Percentiles rank a stretch among this genome's conserved stretches.
Conservation (phyloP, 208 protist genomes). For the Crithidia mellificae region DNA sequence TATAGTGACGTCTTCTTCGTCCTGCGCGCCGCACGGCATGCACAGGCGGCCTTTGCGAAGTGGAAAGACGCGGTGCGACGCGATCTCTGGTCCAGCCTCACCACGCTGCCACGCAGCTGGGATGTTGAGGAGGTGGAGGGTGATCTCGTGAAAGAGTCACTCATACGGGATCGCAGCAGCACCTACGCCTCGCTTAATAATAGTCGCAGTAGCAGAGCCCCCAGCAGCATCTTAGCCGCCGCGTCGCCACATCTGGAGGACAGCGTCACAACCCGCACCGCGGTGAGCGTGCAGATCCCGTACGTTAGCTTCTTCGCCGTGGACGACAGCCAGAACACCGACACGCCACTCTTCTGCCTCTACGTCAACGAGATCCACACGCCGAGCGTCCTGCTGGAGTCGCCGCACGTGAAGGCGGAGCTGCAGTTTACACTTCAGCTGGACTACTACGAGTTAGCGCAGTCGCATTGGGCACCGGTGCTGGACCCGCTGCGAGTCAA, state of each 20-base stretch:
- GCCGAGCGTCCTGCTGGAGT: constrained; percentile 8
- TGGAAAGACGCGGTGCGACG: constrained; percentile 29
- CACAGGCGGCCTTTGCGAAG: constrained; percentile 31
- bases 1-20: constrained; percentile 58
- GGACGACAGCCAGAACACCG: constrained; percentile 30
- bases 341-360: constrained; percentile 30
- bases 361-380: constrained; percentile 16
- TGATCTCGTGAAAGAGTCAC: not conserved
- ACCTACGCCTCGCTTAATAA: not conserved
- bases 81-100: constrained; percentile 23
- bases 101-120: constrained; percentile 12
- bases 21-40: constrained; percentile 34
- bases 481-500: constrained; percentile 22
- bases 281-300: constrained; percentile 13
- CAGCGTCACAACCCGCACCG: not conserved
- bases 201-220: not conserved
- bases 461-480: constrained; percentile 29
- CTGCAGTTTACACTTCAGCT: constrained; percentile 22
- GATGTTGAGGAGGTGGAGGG: not conserved
- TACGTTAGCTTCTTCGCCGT: constrained; percentile 27
- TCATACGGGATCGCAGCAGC: not conserved
- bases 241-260: not conserved
- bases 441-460: constrained; percentile 25
- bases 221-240: not conserved
- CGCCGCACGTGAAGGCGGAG: constrained; percentile 14